Base-by-base conservation (phyloP, 2,329 filamentous ascomycete species). In the Mollisia scopiformis region DNA sequence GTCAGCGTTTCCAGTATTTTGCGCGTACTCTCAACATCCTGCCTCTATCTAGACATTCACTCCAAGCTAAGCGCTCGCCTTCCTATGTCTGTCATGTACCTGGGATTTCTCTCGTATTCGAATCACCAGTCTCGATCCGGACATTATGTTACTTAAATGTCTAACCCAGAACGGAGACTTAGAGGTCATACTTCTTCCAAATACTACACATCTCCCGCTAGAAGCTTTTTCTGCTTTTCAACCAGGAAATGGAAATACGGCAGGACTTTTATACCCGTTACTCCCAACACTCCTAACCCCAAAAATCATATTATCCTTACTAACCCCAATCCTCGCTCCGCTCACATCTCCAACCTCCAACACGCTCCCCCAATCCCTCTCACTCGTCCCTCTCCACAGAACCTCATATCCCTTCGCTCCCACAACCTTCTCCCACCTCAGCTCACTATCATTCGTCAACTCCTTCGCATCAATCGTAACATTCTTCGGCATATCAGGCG, bases 261-360 rank as follows among this genome's bases (percentile, higher is more conserved):
- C 80, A 3, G 79, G 80, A 68, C 79, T 81, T 72, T 77, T 82
- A 58, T 77, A 79, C n/a, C 82, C 82, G 69, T 82, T 79, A 61
- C 66, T 75, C 0, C 80, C 80, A 4, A 83, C 80, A 21, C 81
- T 76, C 63, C 84, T 74, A 0, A 86, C 76, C 0, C 84, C 84
- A 72, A 86, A 85, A 25, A 84, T 78, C 13, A 83, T 80, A 72
- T 85, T 84, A 62, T 87, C 84, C 72, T 85, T 85, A 58, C 79
- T 82, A 63, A 86, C 68, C 1, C 76, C 70, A 16, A 87, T 71
- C 5, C 76, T 81, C 4, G 76, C 79, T 41, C 69, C 75, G 0
- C 75, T 74, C 3, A 79, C 78, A 25, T 78, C 74, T 0, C 83
- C 83, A 3, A 86, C 82, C 67, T 79, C 75, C 1, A 82, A 60